Evolutionary conservation across 352 stramenopile species (phyloP).

Genomic region (Phytophthora cryptogea): DNA sequence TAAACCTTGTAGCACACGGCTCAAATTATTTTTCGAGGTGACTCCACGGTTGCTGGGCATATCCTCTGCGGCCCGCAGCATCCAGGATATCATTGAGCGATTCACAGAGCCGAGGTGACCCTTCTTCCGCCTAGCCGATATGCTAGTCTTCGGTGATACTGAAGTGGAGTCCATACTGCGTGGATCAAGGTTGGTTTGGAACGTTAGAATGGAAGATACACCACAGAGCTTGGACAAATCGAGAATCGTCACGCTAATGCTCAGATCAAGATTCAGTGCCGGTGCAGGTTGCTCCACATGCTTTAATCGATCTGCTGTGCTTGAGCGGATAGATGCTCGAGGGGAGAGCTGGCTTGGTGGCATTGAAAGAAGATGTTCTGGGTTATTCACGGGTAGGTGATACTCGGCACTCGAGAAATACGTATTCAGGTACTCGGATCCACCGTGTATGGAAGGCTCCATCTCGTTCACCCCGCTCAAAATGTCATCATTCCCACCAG

Average conservation of each 20-base stretch:
- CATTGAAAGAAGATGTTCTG: constrained; percentile 67
- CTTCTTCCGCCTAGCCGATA: constrained; percentile 20
- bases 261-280: constrained; percentile 66
- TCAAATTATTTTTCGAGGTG: constrained; percentile 44
- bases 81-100: constrained; percentile 65
- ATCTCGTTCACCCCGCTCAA: constrained; percentile 37
- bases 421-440: constrained; percentile 74
- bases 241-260: constrained; percentile 69
- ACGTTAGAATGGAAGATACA: constrained; percentile 74
- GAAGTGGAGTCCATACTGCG: constrained; percentile 9
- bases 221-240: constrained; percentile 80
- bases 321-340: constrained; percentile 41
- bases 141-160: constrained; percentile 20
- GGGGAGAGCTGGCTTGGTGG: constrained; percentile 56
- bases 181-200: constrained; percentile 50
- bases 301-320: constrained; percentile 42
- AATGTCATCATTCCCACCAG: constrained; percentile 31
- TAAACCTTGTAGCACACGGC: constrained; percentile 47
- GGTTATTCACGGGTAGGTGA: constrained; percentile 70
- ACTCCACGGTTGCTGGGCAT: constrained; percentile 26
- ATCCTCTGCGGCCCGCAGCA: constrained; percentile 52
- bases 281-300: constrained; percentile 49
- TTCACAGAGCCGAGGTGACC: constrained; percentile 33
- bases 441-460: constrained; percentile 62
- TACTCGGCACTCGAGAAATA: constrained; percentile 75